Evolutionary conservation across 2,329 filamentous ascomycete species (phyloP), one percentile per base, ranked within the genome.

Genomic region (Setomelanomma holmii): DNA sequence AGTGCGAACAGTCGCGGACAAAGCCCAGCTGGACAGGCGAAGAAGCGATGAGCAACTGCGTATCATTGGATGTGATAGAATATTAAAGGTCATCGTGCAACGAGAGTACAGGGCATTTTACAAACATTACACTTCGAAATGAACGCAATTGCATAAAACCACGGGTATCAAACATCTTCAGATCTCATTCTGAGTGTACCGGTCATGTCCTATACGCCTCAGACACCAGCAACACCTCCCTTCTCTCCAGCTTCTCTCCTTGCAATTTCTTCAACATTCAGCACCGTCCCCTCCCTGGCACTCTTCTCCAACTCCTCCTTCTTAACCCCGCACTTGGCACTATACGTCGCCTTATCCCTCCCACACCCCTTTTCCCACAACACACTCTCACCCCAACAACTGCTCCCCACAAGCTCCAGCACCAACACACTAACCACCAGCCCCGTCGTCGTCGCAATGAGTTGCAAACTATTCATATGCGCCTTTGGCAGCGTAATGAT

Each of bases 401-500:
- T 66, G 8, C 52, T 57, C 7, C 71, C 70, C 36, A 72, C 67
- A 4, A 78, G 49, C 48, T 79, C 76, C 16, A 72, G 40, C 2
- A 64, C 42, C 14, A 78, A 47, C 38, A 76, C 65, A 16, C 68
- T 55, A 1, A 73, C 56, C 0, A 78, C 52, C 21, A 79, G 33
- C 1, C 69, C 70, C 10, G 75, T 77, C n/a, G 76, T 74, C 5
- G 68, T 74, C 2, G 68, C 73, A 8, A 78, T 62, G 17, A 78
- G 55, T 22, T 73, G 55, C 22, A 79, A 49, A n/a, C 66, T 71
- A 53, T 76, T 66, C 5, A 78, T 45, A 21, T 66, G 54, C 1
- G 81, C 81, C 3, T 82, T 67, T 0, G 86, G 84, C 0, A 88
- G 74, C n/a, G 78, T 79, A 51, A 86, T 76, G 40, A 88, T 69